A percentile compares a stretch with the other conserved stretches of the same genome.
Conservation (phyloP, 148 eudicot species). For the Arbutus unedo region DNA sequence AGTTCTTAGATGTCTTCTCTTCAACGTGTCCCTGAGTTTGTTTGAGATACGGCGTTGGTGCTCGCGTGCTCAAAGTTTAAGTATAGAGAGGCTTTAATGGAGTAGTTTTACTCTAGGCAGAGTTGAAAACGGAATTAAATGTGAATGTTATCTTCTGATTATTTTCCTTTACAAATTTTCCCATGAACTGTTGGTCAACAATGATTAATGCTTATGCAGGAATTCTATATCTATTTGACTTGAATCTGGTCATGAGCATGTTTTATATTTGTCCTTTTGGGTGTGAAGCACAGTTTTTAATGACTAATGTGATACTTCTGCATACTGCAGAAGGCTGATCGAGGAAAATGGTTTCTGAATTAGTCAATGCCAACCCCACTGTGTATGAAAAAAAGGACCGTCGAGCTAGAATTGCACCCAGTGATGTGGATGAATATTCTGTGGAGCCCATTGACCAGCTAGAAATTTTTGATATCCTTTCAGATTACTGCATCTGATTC, state of each 20-base stretch:
- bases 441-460: slow-evolving; percentile 45
- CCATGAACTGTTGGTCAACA: neutral
- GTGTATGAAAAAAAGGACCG: slow-evolving; percentile 57
- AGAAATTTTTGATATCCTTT: slow-evolving; percentile 62
- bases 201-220: neutral
- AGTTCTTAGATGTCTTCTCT: too few species aligned
- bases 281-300: neutral
- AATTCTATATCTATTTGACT: neutral
- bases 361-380: slow-evolving; percentile 52
- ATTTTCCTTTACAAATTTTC: neutral
- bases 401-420: slow-evolving; percentile 34
- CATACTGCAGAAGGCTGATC: slow-evolving; percentile 9
- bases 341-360: slow-evolving; percentile 39
- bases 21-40: too few species aligned
- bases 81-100: neutral
- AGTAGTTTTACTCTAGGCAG: neutral
- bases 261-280: neutral
- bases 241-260: neutral
- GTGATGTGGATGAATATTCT: slow-evolving; percentile 42
- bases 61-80: neutral
- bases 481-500: neutral
- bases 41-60: neutral
- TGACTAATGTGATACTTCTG: slow-evolving; percentile 11
- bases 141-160: neutral
- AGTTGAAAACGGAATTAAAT: neutral